These are phyloP conservation scores for Moricandia arvensis DNA, from an alignment of 345 rosid genomes.

Conservation along the genomic window DNA sequence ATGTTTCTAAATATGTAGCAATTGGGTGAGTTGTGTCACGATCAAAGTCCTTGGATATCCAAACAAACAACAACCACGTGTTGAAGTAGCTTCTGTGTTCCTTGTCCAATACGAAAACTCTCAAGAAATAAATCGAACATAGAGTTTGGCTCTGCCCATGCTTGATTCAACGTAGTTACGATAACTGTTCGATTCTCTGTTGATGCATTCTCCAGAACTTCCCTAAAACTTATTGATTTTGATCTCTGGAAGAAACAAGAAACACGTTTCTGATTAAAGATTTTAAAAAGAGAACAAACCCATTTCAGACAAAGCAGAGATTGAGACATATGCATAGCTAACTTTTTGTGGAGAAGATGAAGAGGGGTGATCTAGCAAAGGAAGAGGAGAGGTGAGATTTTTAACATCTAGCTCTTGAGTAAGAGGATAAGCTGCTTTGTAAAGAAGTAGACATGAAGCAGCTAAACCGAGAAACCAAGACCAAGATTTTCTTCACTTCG, in stretches of 20 bases:
- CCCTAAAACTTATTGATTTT: slow-evolving; percentile 24
- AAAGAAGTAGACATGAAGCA: slow-evolving; percentile 30
- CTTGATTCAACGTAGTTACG: slow-evolving; percentile 58
- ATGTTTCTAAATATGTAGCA: slow-evolving; percentile 43
- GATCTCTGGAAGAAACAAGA: slow-evolving; percentile 20
- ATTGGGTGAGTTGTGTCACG: slow-evolving; percentile 53
- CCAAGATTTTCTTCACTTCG: slow-evolving; percentile 18
- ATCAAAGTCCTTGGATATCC: slow-evolving; percentile 50
- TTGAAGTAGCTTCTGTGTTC: slow-evolving; percentile 44
- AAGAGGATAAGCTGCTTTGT: slow-evolving; percentile 26
- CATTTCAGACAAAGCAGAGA: not conserved
- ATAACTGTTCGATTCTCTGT: slow-evolving; percentile 55
- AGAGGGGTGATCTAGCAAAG: slow-evolving; percentile 9
- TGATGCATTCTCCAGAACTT: slow-evolving; percentile 31
- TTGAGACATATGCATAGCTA: not conserved
- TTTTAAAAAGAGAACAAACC: not conserved
- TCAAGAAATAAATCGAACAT: slow-evolving; percentile 58
- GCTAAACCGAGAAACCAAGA: slow-evolving; percentile 24
- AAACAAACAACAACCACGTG: slow-evolving; percentile 54
- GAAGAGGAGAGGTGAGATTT: slow-evolving; percentile 19
- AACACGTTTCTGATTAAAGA: not conserved
- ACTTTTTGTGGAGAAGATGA: slow-evolving; percentile 14
- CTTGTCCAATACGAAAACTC: slow-evolving; percentile 50
- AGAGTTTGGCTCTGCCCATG: slow-evolving; percentile 64
- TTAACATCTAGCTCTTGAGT: slow-evolving; percentile 9